These are phyloP conservation scores for Protomyces lactucae-debilis DNA, from an alignment of 1,139 yeast species.

Conservation along the genomic window DNA sequence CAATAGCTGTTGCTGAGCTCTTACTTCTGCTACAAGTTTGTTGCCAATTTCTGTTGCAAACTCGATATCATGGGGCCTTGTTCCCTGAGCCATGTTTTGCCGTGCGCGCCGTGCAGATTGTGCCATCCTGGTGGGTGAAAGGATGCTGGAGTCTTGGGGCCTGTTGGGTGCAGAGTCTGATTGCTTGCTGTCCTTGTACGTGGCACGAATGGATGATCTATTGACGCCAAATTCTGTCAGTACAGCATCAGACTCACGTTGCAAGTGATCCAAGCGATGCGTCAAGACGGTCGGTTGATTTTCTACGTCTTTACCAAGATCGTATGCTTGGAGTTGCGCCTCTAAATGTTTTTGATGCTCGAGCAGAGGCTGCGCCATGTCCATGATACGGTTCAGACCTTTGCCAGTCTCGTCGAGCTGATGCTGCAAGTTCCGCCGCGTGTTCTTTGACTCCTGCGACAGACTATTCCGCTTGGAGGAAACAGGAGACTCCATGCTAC, in stretches of 20 bases:
- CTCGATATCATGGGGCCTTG: slow-evolving; percentile 52
- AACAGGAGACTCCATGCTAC: background rate
- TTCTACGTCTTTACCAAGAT: background rate
- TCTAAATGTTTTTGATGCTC: background rate
- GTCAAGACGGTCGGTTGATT: background rate
- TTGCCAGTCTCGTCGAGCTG: background rate
- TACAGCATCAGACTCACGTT: background rate
- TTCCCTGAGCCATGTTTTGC: background rate
- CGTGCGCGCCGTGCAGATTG: background rate
- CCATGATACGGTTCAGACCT: slow-evolving; percentile 1
- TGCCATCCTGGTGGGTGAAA: background rate
- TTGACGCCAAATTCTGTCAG: background rate
- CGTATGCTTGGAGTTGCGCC: background rate
- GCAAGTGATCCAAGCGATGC: background rate
- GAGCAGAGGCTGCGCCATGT: slow-evolving; percentile 10
- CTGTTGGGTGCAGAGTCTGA: background rate
- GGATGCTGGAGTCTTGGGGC: background rate
- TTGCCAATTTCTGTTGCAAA: slow-evolving; percentile 82
- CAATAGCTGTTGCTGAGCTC: slow-evolving; percentile 56
- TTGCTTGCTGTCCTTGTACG: background rate
- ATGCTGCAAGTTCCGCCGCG: slow-evolving; percentile 1
- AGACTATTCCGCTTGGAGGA: background rate
- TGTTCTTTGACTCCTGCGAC: background rate
- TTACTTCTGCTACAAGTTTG: slow-evolving; percentile 68
- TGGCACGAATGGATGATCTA: background rate